phyloP scores from a whole-genome alignment of 352 stramenopile species.

The Bremia lactucae region DNA sequence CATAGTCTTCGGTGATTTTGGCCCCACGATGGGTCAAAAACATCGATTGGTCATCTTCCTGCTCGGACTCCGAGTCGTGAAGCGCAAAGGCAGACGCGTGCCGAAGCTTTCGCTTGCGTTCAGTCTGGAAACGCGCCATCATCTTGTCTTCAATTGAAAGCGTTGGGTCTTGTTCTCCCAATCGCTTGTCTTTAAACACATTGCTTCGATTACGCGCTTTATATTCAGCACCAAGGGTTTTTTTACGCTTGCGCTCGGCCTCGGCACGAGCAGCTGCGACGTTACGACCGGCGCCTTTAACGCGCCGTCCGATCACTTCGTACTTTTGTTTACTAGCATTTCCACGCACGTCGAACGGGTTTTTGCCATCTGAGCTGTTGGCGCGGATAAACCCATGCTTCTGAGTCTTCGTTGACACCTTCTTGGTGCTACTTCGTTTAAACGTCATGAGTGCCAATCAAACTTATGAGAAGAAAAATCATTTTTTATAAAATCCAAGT shows the following conservation, averaged over 20 bases:
- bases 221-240: conserved; percentile 81
- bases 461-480: no score
- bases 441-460: no score
- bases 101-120: conserved; percentile 80
- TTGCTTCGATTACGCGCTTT: conserved; percentile 81
- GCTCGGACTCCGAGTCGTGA: conserved; percentile 71
- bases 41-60: conserved; percentile 39
- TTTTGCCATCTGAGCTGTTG: conserved; percentile 31
- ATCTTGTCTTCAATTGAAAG: conserved; percentile 90
- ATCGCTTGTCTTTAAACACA: conserved; percentile 75
- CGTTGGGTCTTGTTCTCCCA: conserved; percentile 73
- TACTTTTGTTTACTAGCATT: conserved; percentile 82
- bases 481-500: not conserved
- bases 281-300: conserved; percentile 85
- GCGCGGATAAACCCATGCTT: conserved; percentile 12
- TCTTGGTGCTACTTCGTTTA: conserved; percentile 38
- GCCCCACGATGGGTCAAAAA: conserved; percentile 70
- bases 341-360: conserved; percentile 85
- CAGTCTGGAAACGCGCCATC: conserved; percentile 84
- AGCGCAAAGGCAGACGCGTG: conserved; percentile 64
- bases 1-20: conserved; percentile 68
- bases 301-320: conserved; percentile 80
- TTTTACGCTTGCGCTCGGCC: conserved; percentile 75
- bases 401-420: conserved; percentile 13
- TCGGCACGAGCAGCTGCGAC: conserved; percentile 73